Base-by-base conservation (phyloP, 495 filamentous ascomycete genomes). In the Neurospora intermedia region DNA sequence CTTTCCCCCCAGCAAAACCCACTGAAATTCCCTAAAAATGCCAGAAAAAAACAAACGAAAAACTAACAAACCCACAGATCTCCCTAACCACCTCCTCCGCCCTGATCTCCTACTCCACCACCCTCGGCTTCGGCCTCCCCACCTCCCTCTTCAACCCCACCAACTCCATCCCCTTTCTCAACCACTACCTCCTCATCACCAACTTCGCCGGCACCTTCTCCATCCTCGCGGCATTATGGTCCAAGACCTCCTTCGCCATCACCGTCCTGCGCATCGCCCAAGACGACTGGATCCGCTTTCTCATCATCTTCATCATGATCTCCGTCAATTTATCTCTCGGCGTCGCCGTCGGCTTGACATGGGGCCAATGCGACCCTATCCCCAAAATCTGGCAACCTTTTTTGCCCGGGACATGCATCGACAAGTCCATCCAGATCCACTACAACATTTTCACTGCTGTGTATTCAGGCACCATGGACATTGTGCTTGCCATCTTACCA, bases 71-170 rank as follows among this genome's bases (percentile, higher is more conserved):
- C 7, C 7, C 5, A 3, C 69, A 78, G 76, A 48, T 78, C n/a
- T 73, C 75, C 13, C 70, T 78, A n/a, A 72, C 76, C 16, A 43
- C 79, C 10, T 79, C 79, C 4, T 93, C 97, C 80, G 87, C 86
- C 5, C 97, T 97, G 77, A 89, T 98, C 73, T 87, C 88, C 11
- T 76, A 80, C 31, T 69, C 71, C 4, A 72, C 81, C n/a, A 81
- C 73, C 18, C 54, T 77, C 5, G 81, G 80, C 18, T 81, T 80
- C 43, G 77, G 77, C 2, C 73, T 76, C 16, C 78, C 77, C 9
- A 70, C 78, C 2, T 73, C 69, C 10, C 75, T 79, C 42, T 76
- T 82, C 75, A 72, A 76, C 48, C 72, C 73, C 16, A 43, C 72
- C 8, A 73, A 76, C 20, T 27, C 13, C 0, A 0, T 2, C 54